phyloP scores from a whole-genome alignment of 129 eudicot species.

The Erigeron canadensis region DNA sequence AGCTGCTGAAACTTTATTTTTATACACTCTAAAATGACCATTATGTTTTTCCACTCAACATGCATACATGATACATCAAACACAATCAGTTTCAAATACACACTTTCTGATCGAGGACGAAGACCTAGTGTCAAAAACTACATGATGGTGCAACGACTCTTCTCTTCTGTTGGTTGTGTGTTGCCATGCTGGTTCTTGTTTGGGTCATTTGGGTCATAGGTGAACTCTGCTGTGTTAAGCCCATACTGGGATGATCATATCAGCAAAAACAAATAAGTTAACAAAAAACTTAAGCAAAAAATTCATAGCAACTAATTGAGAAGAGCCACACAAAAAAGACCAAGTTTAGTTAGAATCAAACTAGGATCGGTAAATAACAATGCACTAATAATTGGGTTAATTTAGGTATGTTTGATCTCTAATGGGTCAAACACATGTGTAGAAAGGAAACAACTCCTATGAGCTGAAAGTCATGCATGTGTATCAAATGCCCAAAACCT shows the following conservation, averaged over 20 bases:
- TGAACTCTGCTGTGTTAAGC: slow-evolving; percentile 90
- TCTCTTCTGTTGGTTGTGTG: slow-evolving; percentile 58
- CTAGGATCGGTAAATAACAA: no score
- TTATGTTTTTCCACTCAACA: neutral
- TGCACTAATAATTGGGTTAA: no score
- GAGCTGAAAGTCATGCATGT: no score
- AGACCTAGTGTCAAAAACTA: slow-evolving; percentile 23
- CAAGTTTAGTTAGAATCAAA: neutral
- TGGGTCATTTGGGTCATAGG: slow-evolving; percentile 85
- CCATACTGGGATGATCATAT: slow-evolving; percentile 57
- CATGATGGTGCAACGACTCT: slow-evolving; percentile 73
- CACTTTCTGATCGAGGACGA: neutral
- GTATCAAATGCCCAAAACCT: no score
- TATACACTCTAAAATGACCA: slow-evolving; percentile 18
- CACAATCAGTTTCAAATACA: neutral
- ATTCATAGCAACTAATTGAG: neutral
- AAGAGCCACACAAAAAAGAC: neutral
- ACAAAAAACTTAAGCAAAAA: neutral
- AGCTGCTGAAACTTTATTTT: slow-evolving; percentile 16
- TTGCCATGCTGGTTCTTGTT: slow-evolving; percentile 57
- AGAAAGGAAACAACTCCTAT: no score
- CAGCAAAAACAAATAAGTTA: slow-evolving; percentile 3
- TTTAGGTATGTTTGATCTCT: no score
- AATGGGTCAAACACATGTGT: no score
- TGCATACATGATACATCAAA: slow-evolving; percentile 7